A percentile compares a stretch with the other conserved stretches of the same genome.
phyloP scores from a whole-genome alignment of 2,329 filamentous ascomycete species.

The Colletotrichum shisoi region DNA sequence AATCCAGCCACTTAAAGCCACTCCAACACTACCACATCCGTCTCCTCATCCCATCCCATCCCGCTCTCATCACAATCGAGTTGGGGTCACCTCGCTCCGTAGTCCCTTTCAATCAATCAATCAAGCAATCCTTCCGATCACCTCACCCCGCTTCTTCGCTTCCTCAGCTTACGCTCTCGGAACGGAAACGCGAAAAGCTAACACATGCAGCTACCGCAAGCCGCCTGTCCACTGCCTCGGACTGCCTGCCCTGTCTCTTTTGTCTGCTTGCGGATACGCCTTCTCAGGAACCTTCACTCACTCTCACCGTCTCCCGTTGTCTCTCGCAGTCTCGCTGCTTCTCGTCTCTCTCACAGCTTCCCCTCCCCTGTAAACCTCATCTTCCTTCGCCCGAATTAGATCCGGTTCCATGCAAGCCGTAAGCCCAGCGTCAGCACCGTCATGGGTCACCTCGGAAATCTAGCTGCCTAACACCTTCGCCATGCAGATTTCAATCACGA shows the following conservation, averaged over 20 bases:
- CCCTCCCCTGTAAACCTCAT: conserved; percentile 7
- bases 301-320: too few relatives aligned
- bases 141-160: conserved; percentile 13
- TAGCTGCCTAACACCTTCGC: conserved; percentile 2
- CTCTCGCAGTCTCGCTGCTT: too few relatives aligned
- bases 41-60: conserved; percentile 11
- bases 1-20: conserved; percentile 33
- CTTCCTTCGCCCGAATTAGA: conserved; percentile 31
- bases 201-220: conserved; percentile 14
- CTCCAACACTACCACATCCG: background rate
- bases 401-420: conserved; percentile 29
- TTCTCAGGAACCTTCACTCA: conserved; percentile 20
- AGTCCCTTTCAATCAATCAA: conserved; percentile 6
- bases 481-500: background rate
- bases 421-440: conserved; percentile 32
- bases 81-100: background rate
- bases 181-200: conserved; percentile 28
- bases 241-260: background rate
- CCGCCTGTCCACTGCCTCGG: conserved; percentile 15
- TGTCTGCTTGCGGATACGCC: background rate
- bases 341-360: background rate
- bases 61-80: conserved; percentile 11
- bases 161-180: conserved; percentile 30
- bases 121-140: conserved; percentile 26
- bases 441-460: background rate